phyloP scores from a whole-genome alignment of 2,329 filamentous ascomycete species.

The Pseudocercospora fuligena region DNA sequence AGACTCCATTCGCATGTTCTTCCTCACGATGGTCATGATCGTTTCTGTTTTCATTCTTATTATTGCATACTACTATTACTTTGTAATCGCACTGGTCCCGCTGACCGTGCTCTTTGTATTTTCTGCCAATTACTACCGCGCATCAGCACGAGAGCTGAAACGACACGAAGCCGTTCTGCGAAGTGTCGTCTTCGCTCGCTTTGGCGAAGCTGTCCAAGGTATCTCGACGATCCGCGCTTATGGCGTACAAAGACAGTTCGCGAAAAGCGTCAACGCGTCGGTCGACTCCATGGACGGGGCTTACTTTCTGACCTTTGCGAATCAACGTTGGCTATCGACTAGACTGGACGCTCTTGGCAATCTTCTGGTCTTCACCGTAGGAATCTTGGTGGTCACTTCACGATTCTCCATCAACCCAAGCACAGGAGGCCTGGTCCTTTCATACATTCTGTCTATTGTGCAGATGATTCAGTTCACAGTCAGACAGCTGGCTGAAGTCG shows the following conservation, averaged over 20 bases:
- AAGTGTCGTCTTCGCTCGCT: conserved; percentile 86
- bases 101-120: conserved; percentile 79
- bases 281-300: conserved; percentile 93
- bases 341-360: conserved; percentile 85
- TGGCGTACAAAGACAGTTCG: conserved; percentile 77
- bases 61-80: conserved; percentile 94
- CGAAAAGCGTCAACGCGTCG: conserved; percentile 67
- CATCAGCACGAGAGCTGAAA: conserved; percentile 92
- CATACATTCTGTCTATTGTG: conserved; percentile 90
- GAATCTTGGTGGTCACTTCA: conserved; percentile 89
- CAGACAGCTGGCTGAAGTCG: conserved; percentile 89
- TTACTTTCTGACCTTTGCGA: conserved; percentile 93
- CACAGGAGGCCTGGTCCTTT: conserved; percentile 84
- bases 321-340: conserved; percentile 89
- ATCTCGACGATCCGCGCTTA: conserved; percentile 89
- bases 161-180: conserved; percentile 89
- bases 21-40: conserved; percentile 82
- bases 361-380: conserved; percentile 81
- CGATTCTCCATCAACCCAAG: conserved; percentile 84
- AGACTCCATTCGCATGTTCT: conserved; percentile 91
- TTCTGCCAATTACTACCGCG: conserved; percentile 83
- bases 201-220: conserved; percentile 84
- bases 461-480: conserved; percentile 97
- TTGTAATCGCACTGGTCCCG: conserved; percentile 70
- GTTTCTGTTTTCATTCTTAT: conserved; percentile 84